Base-by-base conservation (phyloP, 1,139 yeast species). In the Sporopachydermia cereana region DNA sequence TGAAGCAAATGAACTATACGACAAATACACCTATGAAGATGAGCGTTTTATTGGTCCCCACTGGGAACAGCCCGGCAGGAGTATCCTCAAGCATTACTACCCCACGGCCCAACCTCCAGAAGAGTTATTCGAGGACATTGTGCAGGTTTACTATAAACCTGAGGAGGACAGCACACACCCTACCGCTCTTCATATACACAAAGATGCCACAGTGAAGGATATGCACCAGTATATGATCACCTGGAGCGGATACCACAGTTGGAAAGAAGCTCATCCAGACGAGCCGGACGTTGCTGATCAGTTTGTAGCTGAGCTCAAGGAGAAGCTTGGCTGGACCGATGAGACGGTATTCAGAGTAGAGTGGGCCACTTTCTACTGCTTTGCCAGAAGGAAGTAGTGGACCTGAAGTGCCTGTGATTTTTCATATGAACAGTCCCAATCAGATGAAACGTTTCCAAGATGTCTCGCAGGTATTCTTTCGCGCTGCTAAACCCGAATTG, bases 11-110 rank as follows among this genome's bases (percentile, higher is more conserved):
- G 63, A 66, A 42, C 57, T 71, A 22, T 64, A 67, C 43, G 53
- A 59, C 29, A 61, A 64, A 22, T 67, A 66, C 46, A 62, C 73
- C 30, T 66, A 74, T 46, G 71, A 64, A 30, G 59, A 52, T 43
- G 64, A 64, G 3, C 59, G 57, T 30, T 63, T 69, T 5, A 64
- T 84, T 66, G 94, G 93, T 0, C 77, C 79, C 0, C 76, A 71
- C 54, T 84, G 88, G 82, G 77, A 79, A 51, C 77, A 79, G 50
- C 93, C 94, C 0, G 94, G 94, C 2, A 70, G 84, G 48, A 53
- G 63, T 24, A 66, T 66, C 23, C 63, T 84, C 24, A 60, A 80
- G 24, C 56, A 64, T 7, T 63, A 76, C 50, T 63, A 72, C 55
- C 62, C 59, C 22, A 72, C 69, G 12, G 53, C 64, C n/a, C 60